Conservation (phyloP, 345 rosid species). For the Ceriops decandra region DNA sequence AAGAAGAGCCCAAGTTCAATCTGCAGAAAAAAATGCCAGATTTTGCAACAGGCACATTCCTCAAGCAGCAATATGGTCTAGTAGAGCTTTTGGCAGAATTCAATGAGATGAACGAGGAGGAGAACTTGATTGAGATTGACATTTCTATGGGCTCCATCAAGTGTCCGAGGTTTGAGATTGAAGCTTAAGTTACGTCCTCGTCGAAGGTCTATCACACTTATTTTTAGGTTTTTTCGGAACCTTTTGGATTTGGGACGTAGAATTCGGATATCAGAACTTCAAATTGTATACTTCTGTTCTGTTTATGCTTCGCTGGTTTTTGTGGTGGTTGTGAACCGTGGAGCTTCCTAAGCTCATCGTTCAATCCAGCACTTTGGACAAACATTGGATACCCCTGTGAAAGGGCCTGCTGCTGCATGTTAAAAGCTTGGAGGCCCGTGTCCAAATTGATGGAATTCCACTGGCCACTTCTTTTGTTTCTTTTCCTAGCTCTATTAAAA, state of each 20-base stretch:
- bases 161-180: slow-evolving; percentile 65
- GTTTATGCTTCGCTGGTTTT: slow-evolving; percentile 7
- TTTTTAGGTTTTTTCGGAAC: slow-evolving; percentile 15
- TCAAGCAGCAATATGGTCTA: slow-evolving; percentile 29
- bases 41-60: slow-evolving; percentile 23
- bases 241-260: slow-evolving; percentile 25
- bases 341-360: slow-evolving; percentile 6
- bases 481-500: no score
- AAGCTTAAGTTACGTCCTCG: slow-evolving; percentile 27
- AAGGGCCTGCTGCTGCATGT: no score
- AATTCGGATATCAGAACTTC: background rate
- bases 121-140: slow-evolving; percentile 84
- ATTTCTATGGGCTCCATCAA: slow-evolving; percentile 75
- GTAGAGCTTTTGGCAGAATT: slow-evolving; percentile 50
- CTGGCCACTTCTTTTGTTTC: slow-evolving; percentile 1
- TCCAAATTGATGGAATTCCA: slow-evolving; percentile 24
- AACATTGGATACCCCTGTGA: background rate
- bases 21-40: slow-evolving; percentile 33
- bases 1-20: slow-evolving; percentile 20
- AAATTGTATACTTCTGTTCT: slow-evolving; percentile 9
- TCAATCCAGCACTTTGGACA: background rate
- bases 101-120: slow-evolving; percentile 63
- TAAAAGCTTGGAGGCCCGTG: slow-evolving; percentile 16
- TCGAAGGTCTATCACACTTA: background rate
- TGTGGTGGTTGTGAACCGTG: slow-evolving; percentile 2